A percentile compares a stretch with the other conserved stretches of the same genome.
Evolutionary conservation across 176 grass and related monocot genomes (phyloP).

Genomic region (Alopecurus myosuroides): DNA sequence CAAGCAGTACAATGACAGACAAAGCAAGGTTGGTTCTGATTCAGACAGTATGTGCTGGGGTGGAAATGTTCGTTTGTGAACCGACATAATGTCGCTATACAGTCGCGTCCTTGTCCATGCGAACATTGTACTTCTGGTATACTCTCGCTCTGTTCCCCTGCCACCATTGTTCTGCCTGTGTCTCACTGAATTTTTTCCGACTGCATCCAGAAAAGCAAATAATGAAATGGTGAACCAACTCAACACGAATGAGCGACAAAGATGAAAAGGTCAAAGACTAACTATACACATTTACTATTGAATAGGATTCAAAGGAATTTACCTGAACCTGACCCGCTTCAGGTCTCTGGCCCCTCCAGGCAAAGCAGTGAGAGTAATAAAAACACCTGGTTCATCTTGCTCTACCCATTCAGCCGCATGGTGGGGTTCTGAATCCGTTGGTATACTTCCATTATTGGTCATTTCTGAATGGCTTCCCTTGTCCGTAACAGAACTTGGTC

Average conservation of each 20-base stretch:
- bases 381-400: conserved; percentile 90
- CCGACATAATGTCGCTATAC: neutral
- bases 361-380: conserved; percentile 84
- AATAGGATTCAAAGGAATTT: conserved; percentile 14
- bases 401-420: conserved; percentile 91
- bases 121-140: conserved; percentile 88
- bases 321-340: conserved; percentile 97
- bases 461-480: conserved; percentile 42
- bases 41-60: neutral
- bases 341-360: conserved; percentile 81
- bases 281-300: neutral
- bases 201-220: conserved; percentile 36
- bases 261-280: neutral
- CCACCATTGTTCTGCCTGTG: conserved; percentile 96
- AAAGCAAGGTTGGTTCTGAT: neutral
- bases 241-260: neutral
- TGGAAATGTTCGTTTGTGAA: neutral
- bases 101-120: conserved; percentile 42
- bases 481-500: conserved; percentile 52
- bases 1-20: neutral
- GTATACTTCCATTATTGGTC: conserved; percentile 61
- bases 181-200: conserved; percentile 94
- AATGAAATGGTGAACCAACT: conserved; percentile 14
- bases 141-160: conserved; percentile 88
- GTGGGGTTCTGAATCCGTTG: conserved; percentile 40